Evolutionary conservation across 208 protist species (phyloP), one percentile per base, ranked within the genome.

Genomic region (Phytomonas serpens): DNA sequence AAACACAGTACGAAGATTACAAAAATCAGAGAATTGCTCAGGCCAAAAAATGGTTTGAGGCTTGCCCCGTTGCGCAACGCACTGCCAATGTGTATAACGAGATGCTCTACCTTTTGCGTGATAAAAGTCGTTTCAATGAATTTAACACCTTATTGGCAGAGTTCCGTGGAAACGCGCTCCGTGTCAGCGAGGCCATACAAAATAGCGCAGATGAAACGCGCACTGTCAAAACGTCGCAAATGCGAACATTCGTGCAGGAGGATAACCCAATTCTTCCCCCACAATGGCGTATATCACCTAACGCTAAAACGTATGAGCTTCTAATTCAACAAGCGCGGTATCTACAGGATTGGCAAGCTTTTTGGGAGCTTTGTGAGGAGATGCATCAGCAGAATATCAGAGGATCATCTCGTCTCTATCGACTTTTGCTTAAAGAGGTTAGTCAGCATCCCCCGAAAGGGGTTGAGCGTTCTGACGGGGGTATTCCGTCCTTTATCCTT

Each of bases 361-460:
- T 93, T 80, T 93, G 88, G 88, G 79, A 71, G 6, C 63, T 93
- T 10, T 92, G 84, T 64, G 77, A 88, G 32, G 88, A 93, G 67
- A 92, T 93, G 87, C 75, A 65, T 32, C 63, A 75, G 3, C 33
- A 64, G 0, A 23, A 74, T 61, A 68, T 34, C 30, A 64, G 19
- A 14, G 16, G 66, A 5, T 1, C 38, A 19, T 31, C 36, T 4
- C 69, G 82, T 6, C 37, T 89, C 10, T 95, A 91, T 74, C 76
- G 89, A 38, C 64, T 84, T 6, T 73, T 95, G 4, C 52, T 95
- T 19, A 66, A 69, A 0, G 79, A 88, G 62, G 84, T 80, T 10
- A 30, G 69, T 3, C 72, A 40, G 0, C 79, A 93, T 68, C 81
- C 85, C 38, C 90, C 88, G 13, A 47, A 32, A 0, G 27, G 66